A percentile compares a stretch with the other conserved stretches of the same genome.
Conservation (phyloP, 306 rosid species). For the Trifolium fragiferum region DNA sequence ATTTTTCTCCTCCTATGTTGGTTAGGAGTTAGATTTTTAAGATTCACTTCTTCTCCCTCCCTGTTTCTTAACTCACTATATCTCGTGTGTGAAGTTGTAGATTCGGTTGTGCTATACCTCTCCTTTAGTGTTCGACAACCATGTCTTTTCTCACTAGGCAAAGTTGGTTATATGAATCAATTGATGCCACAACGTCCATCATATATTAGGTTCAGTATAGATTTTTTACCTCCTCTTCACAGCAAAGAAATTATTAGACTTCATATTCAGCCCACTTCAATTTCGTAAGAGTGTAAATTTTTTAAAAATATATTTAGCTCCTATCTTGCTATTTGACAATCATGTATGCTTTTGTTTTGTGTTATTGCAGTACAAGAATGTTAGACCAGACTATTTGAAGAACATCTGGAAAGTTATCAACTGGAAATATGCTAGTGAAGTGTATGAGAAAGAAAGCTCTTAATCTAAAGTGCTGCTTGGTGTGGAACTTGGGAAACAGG, state of each 20-base stretch:
- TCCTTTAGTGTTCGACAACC: background rate
- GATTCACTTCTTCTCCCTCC: background rate
- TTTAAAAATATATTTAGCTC: slow-evolving; percentile 5
- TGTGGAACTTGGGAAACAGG: slow-evolving; percentile 27
- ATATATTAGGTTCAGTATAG: background rate
- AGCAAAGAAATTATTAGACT: slow-evolving; percentile 19
- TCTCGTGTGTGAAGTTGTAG: background rate
- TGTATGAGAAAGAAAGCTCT: slow-evolving; percentile 67
- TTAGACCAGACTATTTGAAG: slow-evolving; percentile 93
- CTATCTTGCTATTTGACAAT: slow-evolving; percentile 14
- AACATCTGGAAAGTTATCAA: slow-evolving; percentile 95
- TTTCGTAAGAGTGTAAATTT: background rate
- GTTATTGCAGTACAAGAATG: slow-evolving; percentile 91
- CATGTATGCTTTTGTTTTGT: slow-evolving; percentile 42
- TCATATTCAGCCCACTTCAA: slow-evolving; percentile 1
- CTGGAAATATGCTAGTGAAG: slow-evolving; percentile 81
- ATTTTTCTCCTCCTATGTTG: background rate
- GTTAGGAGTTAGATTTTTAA: background rate
- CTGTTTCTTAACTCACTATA: background rate
- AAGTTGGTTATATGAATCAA: background rate
- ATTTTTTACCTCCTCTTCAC: background rate
- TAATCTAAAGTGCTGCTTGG: slow-evolving; percentile 37
- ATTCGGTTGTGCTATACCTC: slow-evolving; percentile 8
- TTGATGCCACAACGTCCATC: background rate
- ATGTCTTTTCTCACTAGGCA: background rate